Conservation (phyloP, 2,329 filamentous ascomycete genomes). For the Apiospora aurea region DNA sequence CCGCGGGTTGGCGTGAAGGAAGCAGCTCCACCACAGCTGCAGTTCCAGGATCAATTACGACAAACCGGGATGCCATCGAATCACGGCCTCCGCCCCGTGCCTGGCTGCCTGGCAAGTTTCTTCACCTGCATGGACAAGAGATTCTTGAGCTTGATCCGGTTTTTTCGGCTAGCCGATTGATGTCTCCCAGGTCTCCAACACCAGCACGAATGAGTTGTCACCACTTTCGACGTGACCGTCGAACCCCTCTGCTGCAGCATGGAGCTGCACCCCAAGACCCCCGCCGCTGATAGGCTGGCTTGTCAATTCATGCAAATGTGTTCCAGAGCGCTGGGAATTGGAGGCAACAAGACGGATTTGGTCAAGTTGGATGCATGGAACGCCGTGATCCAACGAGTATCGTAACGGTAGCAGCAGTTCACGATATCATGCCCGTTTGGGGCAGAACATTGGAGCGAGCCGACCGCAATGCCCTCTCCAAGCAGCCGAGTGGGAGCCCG, state of each 20-base stretch:
- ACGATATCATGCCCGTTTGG: neutral
- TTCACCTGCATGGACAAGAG: conserved; percentile 11
- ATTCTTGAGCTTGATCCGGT: conserved; percentile 13
- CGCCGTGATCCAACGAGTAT: neutral
- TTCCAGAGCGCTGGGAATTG: conserved; percentile 23
- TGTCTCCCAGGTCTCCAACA: neutral
- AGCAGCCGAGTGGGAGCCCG: neutral
- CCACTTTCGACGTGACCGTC: conserved; percentile 16
- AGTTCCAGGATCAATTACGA: conserved; percentile 3
- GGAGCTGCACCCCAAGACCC: neutral
- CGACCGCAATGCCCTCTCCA: neutral
- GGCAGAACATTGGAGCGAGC: neutral
- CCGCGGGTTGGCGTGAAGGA: neutral
- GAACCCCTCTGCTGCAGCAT: conserved; percentile 1
- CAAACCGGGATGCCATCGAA: neutral
- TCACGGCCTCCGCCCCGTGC: neutral
- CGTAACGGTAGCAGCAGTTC: neutral
- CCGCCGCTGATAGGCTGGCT: neutral
- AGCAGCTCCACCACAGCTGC: conserved; percentile 11
- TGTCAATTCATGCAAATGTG: conserved; percentile 21
- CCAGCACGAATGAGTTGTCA: conserved; percentile 1
- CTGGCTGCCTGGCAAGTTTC: neutral
- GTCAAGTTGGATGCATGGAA: neutral
- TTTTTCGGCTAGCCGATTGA: conserved; percentile 7
- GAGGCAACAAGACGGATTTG: neutral